Percentiles rank a stretch among this genome's conserved stretches.
Evolutionary conservation across 768 basidiomycete species (phyloP).

Genomic region (Postia placenta): DNA sequence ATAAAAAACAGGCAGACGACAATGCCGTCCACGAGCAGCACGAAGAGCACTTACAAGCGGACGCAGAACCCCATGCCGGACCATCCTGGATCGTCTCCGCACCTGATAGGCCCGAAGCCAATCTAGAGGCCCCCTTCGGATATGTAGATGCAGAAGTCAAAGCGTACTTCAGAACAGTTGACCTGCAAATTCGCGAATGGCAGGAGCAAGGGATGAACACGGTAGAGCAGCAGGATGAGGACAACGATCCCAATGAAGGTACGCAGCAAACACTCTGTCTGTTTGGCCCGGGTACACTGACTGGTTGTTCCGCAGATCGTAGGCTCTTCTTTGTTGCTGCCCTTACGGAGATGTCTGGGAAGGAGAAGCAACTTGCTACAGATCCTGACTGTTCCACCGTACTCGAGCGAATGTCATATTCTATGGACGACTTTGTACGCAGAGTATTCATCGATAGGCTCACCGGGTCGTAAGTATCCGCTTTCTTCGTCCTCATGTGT

Average conservation of each 20-base stretch:
- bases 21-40: conserved; percentile 19
- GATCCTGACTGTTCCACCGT: conserved; percentile 92
- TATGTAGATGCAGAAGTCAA: conserved; percentile 86
- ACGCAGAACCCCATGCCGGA: conserved; percentile 25
- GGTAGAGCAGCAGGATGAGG: conserved; percentile 36
- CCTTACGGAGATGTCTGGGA: conserved; percentile 75
- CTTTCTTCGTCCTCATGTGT: conserved; percentile 2
- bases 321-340: conserved; percentile 39
- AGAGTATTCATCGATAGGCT: conserved; percentile 86
- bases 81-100: conserved; percentile 70
- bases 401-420: conserved; percentile 83
- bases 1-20: conserved; percentile 43
- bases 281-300: neutral
- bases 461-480: conserved; percentile 71
- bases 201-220: conserved; percentile 46
- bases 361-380: conserved; percentile 86
- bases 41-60: conserved; percentile 14
- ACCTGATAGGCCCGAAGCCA: conserved; percentile 29
- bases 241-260: conserved; percentile 70
- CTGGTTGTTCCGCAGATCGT: conserved; percentile 10
- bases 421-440: conserved; percentile 95
- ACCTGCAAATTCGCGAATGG: conserved; percentile 85
- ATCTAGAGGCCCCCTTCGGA: conserved; percentile 80
- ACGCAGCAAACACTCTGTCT: conserved; percentile 12
- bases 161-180: conserved; percentile 88